Evolutionary conservation across 2,329 filamentous ascomycete species (phyloP), one percentile per base, ranked within the genome.

Genomic region (Colletotrichum eremochloae): DNA sequence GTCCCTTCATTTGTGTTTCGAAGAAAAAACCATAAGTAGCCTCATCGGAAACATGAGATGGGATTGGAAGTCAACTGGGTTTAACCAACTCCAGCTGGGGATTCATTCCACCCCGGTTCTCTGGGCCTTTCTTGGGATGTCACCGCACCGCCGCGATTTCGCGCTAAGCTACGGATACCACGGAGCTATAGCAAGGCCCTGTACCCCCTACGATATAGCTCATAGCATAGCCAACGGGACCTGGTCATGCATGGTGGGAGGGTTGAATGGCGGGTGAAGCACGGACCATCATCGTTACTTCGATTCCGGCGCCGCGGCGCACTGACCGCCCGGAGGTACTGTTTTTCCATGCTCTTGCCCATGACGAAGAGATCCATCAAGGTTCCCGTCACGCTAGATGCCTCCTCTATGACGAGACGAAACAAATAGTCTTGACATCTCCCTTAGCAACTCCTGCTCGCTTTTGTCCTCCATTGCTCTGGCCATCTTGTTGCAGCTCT

Each of bases 361-460:
- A 63, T n/a, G 61, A 63, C 33, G 46, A 56, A 50, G 31, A 48
- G 42, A 65, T 48, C 69, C 70, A 72, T 72, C 70, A 72, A 60
- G 70, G 70, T 72, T 33, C 66, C 53, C 55, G 53, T 72, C 66
- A 64, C 69, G 66, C 65, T 36, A 69, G 65, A 69, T 12, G 64
- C 18, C 57, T 53, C 60, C 53, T 15, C 14, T 53, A n/a, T 61
- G 53, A 71, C 63, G 69, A 72, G 66, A 69, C 69, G 66, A 72
- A 72, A 72, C 12, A 44, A 44, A 44, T 60, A 40, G 42, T 36
- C 40, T 56, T n/a, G 46, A 15, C 29, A 12, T 61, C 40, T 66
- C 66, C 53, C 66, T 69, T 61, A 50, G 4, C 36, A 46, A 2
- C 33, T 38, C 11, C n/a, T 46, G 44, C 33, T 60, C 38, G 56